These are phyloP conservation scores for Setaria viridis DNA, from an alignment of 202 grass and related monocot genomes.

Conservation along the genomic window DNA sequence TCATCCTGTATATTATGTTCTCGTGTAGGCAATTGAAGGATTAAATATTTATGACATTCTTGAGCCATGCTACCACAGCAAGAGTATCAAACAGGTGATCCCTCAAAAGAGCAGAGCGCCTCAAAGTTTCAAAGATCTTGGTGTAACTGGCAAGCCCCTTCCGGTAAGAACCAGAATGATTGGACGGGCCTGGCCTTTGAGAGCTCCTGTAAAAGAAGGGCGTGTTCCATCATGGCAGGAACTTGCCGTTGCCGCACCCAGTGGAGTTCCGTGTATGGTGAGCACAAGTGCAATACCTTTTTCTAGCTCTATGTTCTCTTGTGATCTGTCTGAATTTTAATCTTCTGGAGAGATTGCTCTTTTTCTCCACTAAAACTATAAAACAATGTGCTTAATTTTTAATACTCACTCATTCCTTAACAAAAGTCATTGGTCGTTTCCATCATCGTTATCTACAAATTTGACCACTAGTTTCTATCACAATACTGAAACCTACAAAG, in stretches of 20 bases:
- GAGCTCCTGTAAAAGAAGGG: slow-evolving; percentile 84
- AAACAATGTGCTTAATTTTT: neutral
- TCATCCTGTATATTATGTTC: slow-evolving; percentile 16
- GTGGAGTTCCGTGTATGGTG: slow-evolving; percentile 85
- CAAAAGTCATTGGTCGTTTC: neutral
- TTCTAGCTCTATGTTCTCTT: neutral
- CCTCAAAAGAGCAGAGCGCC: slow-evolving; percentile 50
- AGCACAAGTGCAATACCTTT: neutral
- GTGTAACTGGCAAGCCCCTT: slow-evolving; percentile 72
- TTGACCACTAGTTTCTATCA: neutral
- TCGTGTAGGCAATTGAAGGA: slow-evolving; percentile 50
- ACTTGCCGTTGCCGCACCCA: slow-evolving; percentile 42
- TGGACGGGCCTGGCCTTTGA: slow-evolving; percentile 93
- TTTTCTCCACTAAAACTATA: neutral
- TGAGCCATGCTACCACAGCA: slow-evolving; percentile 91
- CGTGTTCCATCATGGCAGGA: slow-evolving; percentile 89
- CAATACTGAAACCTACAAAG: neutral
- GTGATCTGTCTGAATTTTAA: neutral
- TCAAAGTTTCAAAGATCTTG: slow-evolving; percentile 83
- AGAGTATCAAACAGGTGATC: slow-evolving; percentile 39
- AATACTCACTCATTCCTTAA: neutral
- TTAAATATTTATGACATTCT: slow-evolving; percentile 96
- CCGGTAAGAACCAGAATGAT: slow-evolving; percentile 88
- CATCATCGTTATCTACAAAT: neutral
- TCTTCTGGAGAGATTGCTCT: neutral